Conservation (phyloP, 331 rosid genomes). For the Pyracantha coccinea region DNA sequence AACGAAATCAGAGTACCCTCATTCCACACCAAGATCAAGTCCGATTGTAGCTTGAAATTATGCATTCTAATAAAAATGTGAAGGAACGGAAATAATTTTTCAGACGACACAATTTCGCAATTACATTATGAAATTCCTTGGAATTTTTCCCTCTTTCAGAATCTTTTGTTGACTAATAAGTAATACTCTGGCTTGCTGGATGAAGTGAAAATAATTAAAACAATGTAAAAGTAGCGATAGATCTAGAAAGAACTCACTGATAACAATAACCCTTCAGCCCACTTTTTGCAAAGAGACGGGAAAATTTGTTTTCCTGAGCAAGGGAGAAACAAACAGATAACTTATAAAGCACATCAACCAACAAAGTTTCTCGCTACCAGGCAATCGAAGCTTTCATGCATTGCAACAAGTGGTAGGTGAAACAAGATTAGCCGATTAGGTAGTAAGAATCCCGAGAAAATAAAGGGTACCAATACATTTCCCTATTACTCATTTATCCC, state of each 20-base stretch:
- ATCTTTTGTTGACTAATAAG: neutral
- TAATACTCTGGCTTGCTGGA: neutral
- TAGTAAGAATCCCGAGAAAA: constrained; percentile 1
- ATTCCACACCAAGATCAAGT: neutral
- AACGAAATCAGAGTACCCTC: neutral
- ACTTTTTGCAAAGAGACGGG: neutral
- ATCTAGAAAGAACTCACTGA: constrained; percentile 2
- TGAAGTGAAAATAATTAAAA: neutral
- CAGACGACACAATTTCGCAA: neutral
- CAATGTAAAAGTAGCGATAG: neutral
- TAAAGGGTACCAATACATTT: neutral
- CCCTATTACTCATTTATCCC: neutral
- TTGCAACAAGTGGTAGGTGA: constrained; percentile 14
- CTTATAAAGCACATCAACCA: neutral
- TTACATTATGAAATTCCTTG: neutral
- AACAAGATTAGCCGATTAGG: neutral
- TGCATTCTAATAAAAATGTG: neutral
- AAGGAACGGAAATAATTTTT: neutral
- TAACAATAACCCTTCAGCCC: neutral
- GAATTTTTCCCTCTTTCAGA: neutral
- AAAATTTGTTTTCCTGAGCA: neutral
- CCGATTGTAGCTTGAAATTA: neutral
- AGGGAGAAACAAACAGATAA: neutral
- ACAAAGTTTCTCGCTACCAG: constrained; percentile 3
- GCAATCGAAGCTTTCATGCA: constrained; percentile 7